Evolutionary conservation across 2,329 filamentous ascomycete species (phyloP), one percentile per base, ranked within the genome.

Genomic region (Xylaria sp.): DNA sequence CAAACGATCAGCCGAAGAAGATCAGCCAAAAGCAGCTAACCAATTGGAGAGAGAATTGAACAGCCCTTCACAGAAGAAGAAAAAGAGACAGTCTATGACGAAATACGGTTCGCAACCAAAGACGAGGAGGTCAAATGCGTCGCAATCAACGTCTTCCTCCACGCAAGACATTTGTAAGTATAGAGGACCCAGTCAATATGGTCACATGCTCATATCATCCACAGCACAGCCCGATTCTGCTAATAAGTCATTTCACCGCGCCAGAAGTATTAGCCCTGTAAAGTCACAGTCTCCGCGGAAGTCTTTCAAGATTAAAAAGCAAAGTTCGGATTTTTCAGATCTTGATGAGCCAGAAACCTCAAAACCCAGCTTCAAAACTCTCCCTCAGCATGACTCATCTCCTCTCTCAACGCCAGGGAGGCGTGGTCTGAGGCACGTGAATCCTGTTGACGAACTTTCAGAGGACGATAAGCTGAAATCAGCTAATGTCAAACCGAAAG

Each of bases 1-100:
- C 15, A 77, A 76, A 64, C 74, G 74, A 59, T 66, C 66, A 51
- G 70, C 71, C 31, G 69, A 72, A 36, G 71, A 73, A 58, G 23
- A 62, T 6, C 20, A 31, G 38, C 13, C 65, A 31, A 49, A 63
- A 17, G 51, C n/a, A 17, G 31, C 36, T 26, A 71, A 54, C 33
- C 70, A 75, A 40, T 36, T 76, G 1, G 66, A 46, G 31, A 65
- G 70, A 53, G 31, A 51, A 51, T 58, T 53, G 28, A 71, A 72
- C n/a, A 70, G 17, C n/a, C 46, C 5, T 59, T 68, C 56, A 42
- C 51, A 59, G 23, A 58, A 48, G 23, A 58, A 51, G 38, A 53
- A 58, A 65, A 65, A 65, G n/a, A 64, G 59, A 11, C 42, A 44
- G 33, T 17, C 9, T 60, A 26, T 20, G 63, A 71, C 40, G 60